Evolutionary conservation across 2,329 filamentous ascomycete genomes (phyloP).

Genomic region (Aspergillus ibericus): DNA sequence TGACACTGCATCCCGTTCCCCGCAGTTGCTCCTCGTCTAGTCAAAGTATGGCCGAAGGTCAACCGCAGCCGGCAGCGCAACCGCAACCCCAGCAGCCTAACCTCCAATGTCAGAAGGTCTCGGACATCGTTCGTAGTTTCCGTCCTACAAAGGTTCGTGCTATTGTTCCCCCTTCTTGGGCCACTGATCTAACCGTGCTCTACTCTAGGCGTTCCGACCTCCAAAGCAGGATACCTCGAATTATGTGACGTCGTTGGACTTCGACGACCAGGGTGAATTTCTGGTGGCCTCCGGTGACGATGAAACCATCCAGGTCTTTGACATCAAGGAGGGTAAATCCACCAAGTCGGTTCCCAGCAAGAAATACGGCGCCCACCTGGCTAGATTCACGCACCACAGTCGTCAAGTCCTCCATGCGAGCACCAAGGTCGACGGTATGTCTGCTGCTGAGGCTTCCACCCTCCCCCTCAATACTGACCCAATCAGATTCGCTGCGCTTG

Average conservation of each 20-base stretch:
- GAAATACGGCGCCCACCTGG: slow-evolving; percentile 94
- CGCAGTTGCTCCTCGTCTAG: slow-evolving; percentile 9
- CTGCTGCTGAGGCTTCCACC: neutral
- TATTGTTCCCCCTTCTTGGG: neutral
- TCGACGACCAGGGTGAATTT: slow-evolving; percentile 91
- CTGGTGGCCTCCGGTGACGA: slow-evolving; percentile 90
- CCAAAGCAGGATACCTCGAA: slow-evolving; percentile 48
- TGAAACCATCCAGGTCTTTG: slow-evolving; percentile 94
- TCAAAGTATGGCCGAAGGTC: slow-evolving; percentile 29
- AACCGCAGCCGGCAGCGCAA: slow-evolving; percentile 21
- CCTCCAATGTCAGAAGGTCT: slow-evolving; percentile 62
- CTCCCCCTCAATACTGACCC: neutral
- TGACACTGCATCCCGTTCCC: neutral
- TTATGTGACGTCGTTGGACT: slow-evolving; percentile 86
- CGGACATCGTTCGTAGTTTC: slow-evolving; percentile 75
- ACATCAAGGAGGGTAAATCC: slow-evolving; percentile 83
- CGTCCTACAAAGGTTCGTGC: slow-evolving; percentile 71
- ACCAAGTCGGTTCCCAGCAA: slow-evolving; percentile 90
- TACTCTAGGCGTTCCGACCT: slow-evolving; percentile 32
- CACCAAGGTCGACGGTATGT: slow-evolving; percentile 83
- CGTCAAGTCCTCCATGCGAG: slow-evolving; percentile 93
- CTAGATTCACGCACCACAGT: slow-evolving; percentile 88
- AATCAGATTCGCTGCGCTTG: slow-evolving; percentile 72
- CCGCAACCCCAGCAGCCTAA: slow-evolving; percentile 26
- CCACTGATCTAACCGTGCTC: slow-evolving; percentile 8